Base-by-base conservation (phyloP, 768 basidiomycete species). In the Phaeotremella skinneri region DNA sequence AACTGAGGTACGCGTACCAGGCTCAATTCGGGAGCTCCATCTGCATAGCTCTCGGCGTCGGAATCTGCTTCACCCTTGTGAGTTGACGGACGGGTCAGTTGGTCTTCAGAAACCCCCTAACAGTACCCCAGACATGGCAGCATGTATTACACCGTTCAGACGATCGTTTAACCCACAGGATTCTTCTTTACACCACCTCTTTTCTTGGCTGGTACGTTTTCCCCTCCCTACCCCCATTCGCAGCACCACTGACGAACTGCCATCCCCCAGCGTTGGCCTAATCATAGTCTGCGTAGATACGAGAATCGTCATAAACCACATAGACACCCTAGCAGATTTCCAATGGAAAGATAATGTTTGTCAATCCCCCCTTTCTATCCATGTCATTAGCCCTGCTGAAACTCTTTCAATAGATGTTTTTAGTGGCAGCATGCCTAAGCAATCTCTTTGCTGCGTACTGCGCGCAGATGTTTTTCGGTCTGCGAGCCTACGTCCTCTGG, bases 401-500 rank as follows among this genome's bases (percentile, higher is more conserved):
- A 45, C 20, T 23, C 43, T 9, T 7, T 45, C 13, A 45, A 45
- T 9, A 45, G 43, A 13, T 45, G 13, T 23, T 45, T 20, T 21
- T 45, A 11, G 21, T 45, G 13, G 21, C 43, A 11, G 20, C 7
- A 9, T 45, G 43, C 43, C 23, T 45, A 13, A 14, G 43, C 21
- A 45, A 45, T 45, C 43, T 45, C 43, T 45, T 7, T 7, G 43
- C 23, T 6, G 43, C 43, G 6, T 45, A 45, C 43, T 45, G 43
- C 20, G 43, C 43, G 7, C 43, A 45, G 21, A 11, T 45, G 7
- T 45, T 45, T 21, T 45, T 45, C 43, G 43, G 43, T 9, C 21
- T 13, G 7, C 11, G 43, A 45, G 43, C 43, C 43, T 45, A 45
- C 43, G 9, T 45, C 21, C 43, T 45, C 43, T 45, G 43, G 43